Evolutionary conservation across 805 yeast species (phyloP), one percentile per base, ranked within the genome.

Genomic region (Candida xyloterini): DNA sequence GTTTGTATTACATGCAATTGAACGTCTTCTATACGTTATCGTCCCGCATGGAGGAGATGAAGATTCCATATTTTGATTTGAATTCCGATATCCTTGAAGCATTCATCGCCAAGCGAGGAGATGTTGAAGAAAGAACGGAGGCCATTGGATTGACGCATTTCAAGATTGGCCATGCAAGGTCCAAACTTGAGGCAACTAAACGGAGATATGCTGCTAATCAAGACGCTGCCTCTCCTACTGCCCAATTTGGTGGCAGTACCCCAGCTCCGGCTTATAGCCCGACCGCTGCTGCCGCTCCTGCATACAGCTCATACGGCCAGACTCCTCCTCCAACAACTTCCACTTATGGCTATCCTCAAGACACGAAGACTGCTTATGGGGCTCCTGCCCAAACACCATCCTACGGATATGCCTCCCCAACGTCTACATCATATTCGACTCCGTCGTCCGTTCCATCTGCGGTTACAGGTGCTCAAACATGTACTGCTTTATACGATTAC

Each of bases 1-100:
- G 95, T 40, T 82, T 93, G 64, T 93, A 93, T 67, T 93, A 80
- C 73, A 93, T 93, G 98, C 99, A 93, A 70, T 76, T 93, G 70
- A 93, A 93, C 69, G 88, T 93, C 42, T 93, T 90, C 65, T 93
- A 93, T 73, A 89, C 96, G 1, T 71, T 93, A 47, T 90, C 86
- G 70, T 83, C 76, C 58, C 78, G 85, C 55, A 86, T 91, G 87
- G 96, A 91, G 66, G 95, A 87, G 59, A 81, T 91, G 85, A 89
- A 93, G 68, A 93, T 93, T 51, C 96, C 97, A 11, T 93, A 93
- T 67, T 93, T 93, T 65, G 95, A 93, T 60, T 71, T 93, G 58
- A 71, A 78, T 35, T 73, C 85, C 31, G 98, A 89, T 60, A 85
- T 93, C 47, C 72, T 84, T 39, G 91, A 85, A 60, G 83, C 90